phyloP scores from a whole-genome alignment of 805 yeast species.

The Suhomyces faveliae region DNA sequence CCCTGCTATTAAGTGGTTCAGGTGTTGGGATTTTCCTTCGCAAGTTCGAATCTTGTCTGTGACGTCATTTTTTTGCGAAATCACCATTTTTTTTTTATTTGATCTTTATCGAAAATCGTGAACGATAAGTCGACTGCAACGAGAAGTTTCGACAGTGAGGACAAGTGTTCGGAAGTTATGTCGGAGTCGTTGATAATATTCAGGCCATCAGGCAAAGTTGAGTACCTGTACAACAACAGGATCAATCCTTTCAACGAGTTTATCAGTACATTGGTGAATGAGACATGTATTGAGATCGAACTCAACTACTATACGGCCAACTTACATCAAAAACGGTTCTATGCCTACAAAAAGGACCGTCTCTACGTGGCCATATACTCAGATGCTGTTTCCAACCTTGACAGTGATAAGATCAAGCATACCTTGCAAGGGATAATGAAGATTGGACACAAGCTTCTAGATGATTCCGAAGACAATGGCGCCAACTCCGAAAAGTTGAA shows the following conservation, averaged over 20 bases:
- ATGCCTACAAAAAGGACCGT: slow-evolving; percentile 25
- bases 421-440: slow-evolving; percentile 33
- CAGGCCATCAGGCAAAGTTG: slow-evolving; percentile 34
- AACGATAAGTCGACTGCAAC: no score
- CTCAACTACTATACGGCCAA: slow-evolving; percentile 32
- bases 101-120: neutral
- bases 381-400: slow-evolving; percentile 39
- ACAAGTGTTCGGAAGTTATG: slow-evolving; percentile 17
- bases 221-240: slow-evolving; percentile 36
- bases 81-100: slow-evolving; percentile 1
- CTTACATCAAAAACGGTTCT: slow-evolving; percentile 34
- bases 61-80: slow-evolving; percentile 32
- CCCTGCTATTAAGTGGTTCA: slow-evolving; percentile 21
- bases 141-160: neutral
- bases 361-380: slow-evolving; percentile 37
- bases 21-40: slow-evolving; percentile 42
- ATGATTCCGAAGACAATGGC: slow-evolving; percentile 18
- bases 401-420: slow-evolving; percentile 35
- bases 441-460: slow-evolving; percentile 25
- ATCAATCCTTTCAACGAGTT: slow-evolving; percentile 41
- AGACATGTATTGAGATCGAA: slow-evolving; percentile 32
- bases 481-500: slow-evolving; percentile 26
- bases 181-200: slow-evolving; percentile 41
- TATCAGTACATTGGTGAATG: slow-evolving; percentile 34
- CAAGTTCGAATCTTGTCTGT: slow-evolving; percentile 56